Conservation (phyloP, 306 rosid species). For the Castanea mollissima region DNA sequence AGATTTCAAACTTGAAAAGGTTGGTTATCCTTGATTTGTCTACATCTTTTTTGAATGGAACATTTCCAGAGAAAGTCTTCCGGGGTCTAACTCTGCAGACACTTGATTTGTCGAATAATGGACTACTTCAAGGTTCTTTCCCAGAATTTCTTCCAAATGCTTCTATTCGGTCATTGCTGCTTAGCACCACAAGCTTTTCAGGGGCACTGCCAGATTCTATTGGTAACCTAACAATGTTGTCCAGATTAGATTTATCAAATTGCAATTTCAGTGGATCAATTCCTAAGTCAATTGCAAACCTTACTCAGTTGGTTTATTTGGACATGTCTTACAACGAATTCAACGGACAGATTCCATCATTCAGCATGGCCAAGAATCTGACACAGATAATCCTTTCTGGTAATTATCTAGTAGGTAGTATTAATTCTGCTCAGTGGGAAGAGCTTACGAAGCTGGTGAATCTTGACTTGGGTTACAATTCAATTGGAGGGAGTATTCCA, state of each 20-base stretch:
- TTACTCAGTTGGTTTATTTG: conserved; percentile 10
- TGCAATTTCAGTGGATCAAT: conserved; percentile 27
- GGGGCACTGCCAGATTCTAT: conserved; percentile 23
- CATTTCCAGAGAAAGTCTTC: conserved; percentile 23
- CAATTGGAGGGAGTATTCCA: conserved; percentile 25
- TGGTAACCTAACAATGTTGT: conserved; percentile 15
- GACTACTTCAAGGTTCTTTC: neutral
- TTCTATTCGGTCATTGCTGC: conserved; percentile 4
- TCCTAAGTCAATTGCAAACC: conserved; percentile 11
- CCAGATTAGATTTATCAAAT: neutral
- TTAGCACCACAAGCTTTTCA: neutral
- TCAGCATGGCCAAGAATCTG: conserved; percentile 16
- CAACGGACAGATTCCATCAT: conserved; percentile 32
- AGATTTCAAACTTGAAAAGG: conserved; percentile 35
- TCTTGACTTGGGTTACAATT: conserved; percentile 24
- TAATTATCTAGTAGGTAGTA: conserved; percentile 16
- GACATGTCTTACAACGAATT: neutral
- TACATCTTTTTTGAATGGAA: neutral
- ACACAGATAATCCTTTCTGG: neutral
- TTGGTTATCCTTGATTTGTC: conserved; percentile 45
- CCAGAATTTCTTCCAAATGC: conserved; percentile 5
- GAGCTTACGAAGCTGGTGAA: conserved; percentile 6
- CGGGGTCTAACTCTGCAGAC: neutral
- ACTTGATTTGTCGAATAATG: neutral
- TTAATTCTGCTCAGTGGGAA: conserved; percentile 21